These are phyloP conservation scores for Cyclotella distinguenda DNA, from an alignment of 108 stramenopile species.

Conservation along the genomic window DNA sequence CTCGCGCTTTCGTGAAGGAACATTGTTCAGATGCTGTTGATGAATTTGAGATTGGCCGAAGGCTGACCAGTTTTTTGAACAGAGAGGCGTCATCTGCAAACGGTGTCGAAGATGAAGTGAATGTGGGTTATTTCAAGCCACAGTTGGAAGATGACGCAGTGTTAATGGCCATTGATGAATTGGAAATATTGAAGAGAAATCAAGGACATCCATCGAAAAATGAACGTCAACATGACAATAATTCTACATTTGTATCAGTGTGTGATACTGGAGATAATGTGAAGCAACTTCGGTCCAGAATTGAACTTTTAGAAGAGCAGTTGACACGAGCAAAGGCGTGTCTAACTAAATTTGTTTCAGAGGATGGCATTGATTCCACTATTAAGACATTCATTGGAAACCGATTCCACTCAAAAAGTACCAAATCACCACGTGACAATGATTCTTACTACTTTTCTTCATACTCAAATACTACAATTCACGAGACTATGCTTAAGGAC, in stretches of 20 bases:
- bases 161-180: slow-evolving; percentile 54
- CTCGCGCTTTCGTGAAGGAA: slow-evolving; percentile 44
- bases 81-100: slow-evolving; percentile 1
- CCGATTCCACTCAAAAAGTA: neutral
- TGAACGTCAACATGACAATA: neutral
- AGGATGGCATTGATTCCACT: slow-evolving; percentile 33
- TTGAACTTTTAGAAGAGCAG: slow-evolving; percentile 41
- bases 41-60: slow-evolving; percentile 22
- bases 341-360: slow-evolving; percentile 46
- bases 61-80: slow-evolving; percentile 28
- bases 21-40: slow-evolving; percentile 3
- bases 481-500: slow-evolving; percentile 87
- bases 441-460: slow-evolving; percentile 69
- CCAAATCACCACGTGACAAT: slow-evolving; percentile 31
- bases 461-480: slow-evolving; percentile 81
- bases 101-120: slow-evolving; percentile 31
- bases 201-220: slow-evolving; percentile 15
- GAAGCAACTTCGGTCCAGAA: slow-evolving; percentile 17
- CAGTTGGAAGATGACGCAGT: slow-evolving; percentile 53
- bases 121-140: slow-evolving; percentile 36
- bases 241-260: neutral
- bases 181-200: slow-evolving; percentile 40
- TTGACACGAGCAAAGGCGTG: slow-evolving; percentile 35
- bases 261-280: neutral
- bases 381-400: no score